Percentiles rank a stretch among this genome's conserved stretches.
phyloP scores from a whole-genome alignment of 495 filamentous ascomycete genomes.

The Choiromyces venosus region DNA sequence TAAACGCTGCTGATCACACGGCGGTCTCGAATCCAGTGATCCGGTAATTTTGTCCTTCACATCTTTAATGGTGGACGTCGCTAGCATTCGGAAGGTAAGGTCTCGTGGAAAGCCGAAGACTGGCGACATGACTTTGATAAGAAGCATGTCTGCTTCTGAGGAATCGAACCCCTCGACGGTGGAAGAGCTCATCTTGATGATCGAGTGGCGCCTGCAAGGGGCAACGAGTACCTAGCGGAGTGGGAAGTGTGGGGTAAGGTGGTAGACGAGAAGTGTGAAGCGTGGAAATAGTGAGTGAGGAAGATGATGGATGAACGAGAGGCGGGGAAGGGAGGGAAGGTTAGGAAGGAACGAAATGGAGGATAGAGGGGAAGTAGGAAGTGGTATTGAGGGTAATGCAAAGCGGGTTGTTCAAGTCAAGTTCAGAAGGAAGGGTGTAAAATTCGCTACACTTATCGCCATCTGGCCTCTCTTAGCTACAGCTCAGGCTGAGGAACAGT shows the following conservation, averaged over 20 bases:
- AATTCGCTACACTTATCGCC: not conserved
- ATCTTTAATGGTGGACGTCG: conserved; percentile 37
- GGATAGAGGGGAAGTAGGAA: not conserved
- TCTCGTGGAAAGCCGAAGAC: conserved; percentile 36
- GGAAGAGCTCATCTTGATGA: not conserved
- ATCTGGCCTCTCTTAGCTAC: not conserved
- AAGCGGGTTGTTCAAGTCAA: not conserved
- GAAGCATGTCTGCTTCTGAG: conserved; percentile 16
- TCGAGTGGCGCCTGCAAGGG: not conserved
- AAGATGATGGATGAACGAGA: not conserved
- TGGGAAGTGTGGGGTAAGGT: not conserved
- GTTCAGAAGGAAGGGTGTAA: not conserved
- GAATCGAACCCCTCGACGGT: conserved; percentile 19
- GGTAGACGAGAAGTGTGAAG: conserved; percentile 6
- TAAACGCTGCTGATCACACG: conserved; percentile 30
- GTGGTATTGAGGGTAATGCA: not conserved
- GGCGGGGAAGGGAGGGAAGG: not conserved
- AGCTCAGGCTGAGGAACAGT: not conserved
- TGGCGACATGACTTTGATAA: conserved; percentile 40
- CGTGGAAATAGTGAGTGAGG: not conserved
- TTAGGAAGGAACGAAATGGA: not conserved
- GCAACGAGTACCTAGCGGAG: not conserved
- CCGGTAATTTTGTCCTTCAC: conserved; percentile 33
- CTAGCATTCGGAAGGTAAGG: conserved; percentile 30
- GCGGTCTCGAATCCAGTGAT: conserved; percentile 30